Evolutionary conservation across 306 rosid genomes (phyloP).

Genomic region (Sindora glabra): DNA sequence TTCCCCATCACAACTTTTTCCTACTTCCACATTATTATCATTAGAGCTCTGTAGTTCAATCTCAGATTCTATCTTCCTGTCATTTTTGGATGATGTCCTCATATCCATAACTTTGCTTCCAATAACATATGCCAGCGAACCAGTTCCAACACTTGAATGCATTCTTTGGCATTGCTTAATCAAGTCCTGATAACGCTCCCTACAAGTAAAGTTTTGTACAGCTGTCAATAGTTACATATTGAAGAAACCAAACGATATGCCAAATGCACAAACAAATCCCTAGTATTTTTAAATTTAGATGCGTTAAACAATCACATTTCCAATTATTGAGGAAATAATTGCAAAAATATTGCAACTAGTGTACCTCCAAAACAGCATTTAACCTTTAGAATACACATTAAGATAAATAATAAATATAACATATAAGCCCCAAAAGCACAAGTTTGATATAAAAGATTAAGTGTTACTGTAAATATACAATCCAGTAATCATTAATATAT

Average conservation of each 20-base stretch:
- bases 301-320: neutral
- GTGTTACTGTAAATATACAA: neutral
- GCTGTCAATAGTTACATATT: constrained; percentile 12
- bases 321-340: neutral
- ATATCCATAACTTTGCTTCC: constrained; percentile 93
- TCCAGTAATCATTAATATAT: neutral
- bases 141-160: constrained; percentile 95
- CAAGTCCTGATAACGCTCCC: constrained; percentile 68
- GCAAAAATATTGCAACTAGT: no score
- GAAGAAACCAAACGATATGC: constrained; percentile 8
- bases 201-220: constrained; percentile 32
- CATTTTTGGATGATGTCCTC: constrained; percentile 69
- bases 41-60: constrained; percentile 42
- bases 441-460: neutral
- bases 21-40: constrained; percentile 36
- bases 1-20: constrained; percentile 33
- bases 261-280: constrained; percentile 3
- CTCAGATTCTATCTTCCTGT: constrained; percentile 26
- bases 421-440: neutral
- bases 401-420: neutral
- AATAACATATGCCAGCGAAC: constrained; percentile 84
- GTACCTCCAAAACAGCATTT: neutral
- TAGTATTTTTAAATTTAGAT: constrained; percentile 10
- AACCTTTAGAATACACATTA: neutral
- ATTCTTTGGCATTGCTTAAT: constrained; percentile 74